phyloP scores from a whole-genome alignment of 129 eudicot species.

The Tagetes erecta region DNA sequence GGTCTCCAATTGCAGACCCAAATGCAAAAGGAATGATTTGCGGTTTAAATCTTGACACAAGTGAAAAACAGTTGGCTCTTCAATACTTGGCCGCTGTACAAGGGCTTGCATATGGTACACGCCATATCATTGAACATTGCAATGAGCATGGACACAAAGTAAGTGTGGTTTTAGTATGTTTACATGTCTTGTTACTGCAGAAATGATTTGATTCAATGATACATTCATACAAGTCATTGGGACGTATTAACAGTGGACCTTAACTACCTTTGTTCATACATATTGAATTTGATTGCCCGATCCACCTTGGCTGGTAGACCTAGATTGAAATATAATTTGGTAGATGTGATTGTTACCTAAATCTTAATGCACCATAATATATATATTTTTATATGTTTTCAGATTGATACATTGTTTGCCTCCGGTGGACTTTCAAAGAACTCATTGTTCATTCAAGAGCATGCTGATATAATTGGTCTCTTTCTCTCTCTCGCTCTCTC shows the following conservation, averaged over 20 bases:
- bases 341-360: too few relatives aligned
- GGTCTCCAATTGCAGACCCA: constrained; percentile 98
- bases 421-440: constrained; percentile 99
- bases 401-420: constrained; percentile 93
- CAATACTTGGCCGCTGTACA: constrained; percentile 87
- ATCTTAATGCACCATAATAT: background rate
- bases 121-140: constrained; percentile 96
- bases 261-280: background rate
- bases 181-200: background rate
- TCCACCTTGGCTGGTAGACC: background rate
- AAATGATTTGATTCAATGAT: constrained; percentile 9
- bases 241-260: background rate
- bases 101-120: constrained; percentile 96
- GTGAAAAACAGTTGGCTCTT: constrained; percentile 92
- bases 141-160: constrained; percentile 91
- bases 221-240: background rate
- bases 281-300: background rate
- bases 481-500: constrained; percentile 48
- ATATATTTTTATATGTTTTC: constrained; percentile 21
- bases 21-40: constrained; percentile 78
- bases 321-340: too few relatives aligned
- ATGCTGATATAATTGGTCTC: constrained; percentile 93
- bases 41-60: constrained; percentile 89
- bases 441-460: constrained; percentile 85
- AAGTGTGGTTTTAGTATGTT: constrained; percentile 25